Evolutionary conservation across 345 rosid genomes (phyloP).

Genomic region (Lenwebbia sp.): DNA sequence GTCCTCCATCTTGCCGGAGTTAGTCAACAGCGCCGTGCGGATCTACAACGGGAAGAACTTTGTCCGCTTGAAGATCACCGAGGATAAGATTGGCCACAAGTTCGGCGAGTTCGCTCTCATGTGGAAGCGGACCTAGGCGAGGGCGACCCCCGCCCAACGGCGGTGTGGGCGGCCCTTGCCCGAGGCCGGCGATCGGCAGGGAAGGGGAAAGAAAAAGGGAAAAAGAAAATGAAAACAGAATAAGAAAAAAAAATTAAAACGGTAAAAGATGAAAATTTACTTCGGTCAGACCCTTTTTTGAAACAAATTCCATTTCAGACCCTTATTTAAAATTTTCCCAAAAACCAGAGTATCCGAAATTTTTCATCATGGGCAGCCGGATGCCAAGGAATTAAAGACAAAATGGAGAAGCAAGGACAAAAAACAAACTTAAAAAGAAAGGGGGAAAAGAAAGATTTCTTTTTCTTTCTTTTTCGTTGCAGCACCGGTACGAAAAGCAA

Average conservation of each 20-base stretch:
- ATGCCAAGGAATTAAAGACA: neutral
- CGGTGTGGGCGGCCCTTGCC: too few relatives aligned
- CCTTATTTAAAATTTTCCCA: neutral
- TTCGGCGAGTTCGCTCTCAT: conserved; percentile 42
- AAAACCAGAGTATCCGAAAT: neutral
- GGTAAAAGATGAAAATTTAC: too few relatives aligned
- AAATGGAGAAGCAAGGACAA: neutral
- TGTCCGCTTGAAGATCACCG: conserved; percentile 38
- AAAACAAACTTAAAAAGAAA: neutral
- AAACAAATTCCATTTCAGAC: too few relatives aligned
- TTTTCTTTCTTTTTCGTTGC: neutral
- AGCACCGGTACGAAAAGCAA: neutral
- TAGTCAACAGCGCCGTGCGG: conserved; percentile 15
- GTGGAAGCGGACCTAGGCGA: neutral
- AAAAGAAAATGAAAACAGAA: too few relatives aligned
- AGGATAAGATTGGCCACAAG: conserved; percentile 40
- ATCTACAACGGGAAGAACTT: conserved; percentile 35
- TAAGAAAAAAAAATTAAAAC: too few relatives aligned
- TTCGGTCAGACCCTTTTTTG: too few relatives aligned
- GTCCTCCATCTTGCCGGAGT: conserved; percentile 26
- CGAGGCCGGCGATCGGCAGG: too few relatives aligned
- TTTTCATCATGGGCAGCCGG: neutral
- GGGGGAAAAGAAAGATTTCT: neutral
- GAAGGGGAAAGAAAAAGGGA: too few relatives aligned
- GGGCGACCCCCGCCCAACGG: too few relatives aligned